A percentile compares a stretch with the other conserved stretches of the same genome.
Conservation (phyloP, 768 basidiomycete species). For the Naganishia vaughanmartiniae region DNA sequence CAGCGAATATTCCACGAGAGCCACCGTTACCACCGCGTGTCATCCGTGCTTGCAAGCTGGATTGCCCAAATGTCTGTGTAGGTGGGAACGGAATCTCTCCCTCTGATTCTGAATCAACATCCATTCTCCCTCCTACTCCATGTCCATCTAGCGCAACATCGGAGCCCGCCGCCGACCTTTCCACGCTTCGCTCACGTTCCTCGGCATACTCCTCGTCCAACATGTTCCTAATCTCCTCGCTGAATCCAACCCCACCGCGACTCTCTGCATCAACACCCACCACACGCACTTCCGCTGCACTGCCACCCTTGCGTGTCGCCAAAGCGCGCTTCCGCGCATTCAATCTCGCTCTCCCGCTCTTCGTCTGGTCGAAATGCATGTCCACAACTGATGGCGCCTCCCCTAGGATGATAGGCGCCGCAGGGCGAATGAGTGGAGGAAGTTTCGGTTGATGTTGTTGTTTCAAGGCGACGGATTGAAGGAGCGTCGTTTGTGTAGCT, state of each 20-base stretch:
- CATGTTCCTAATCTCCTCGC: conserved; percentile 16
- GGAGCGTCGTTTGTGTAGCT: conserved; percentile 24
- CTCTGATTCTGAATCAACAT: neutral
- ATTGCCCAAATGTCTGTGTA: conserved; percentile 16
- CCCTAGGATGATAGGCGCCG: neutral
- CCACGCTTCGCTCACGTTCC: neutral
- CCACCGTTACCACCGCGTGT: neutral
- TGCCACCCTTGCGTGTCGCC: conserved; percentile 3
- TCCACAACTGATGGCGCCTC: neutral
- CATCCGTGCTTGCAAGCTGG: conserved; percentile 12
- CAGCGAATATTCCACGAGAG: neutral
- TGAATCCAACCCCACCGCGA: conserved; percentile 12
- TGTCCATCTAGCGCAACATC: neutral
- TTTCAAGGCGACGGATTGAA: conserved; percentile 15
- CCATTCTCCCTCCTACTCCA: neutral
- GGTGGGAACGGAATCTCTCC: conserved; percentile 9
- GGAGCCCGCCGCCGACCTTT: neutral
- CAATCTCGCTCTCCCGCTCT: conserved; percentile 7
- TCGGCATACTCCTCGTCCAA: conserved; percentile 24
- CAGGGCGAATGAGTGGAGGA: neutral
- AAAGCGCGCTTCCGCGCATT: conserved; percentile 24
- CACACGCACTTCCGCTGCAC: conserved; percentile 21
- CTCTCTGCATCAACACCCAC: conserved; percentile 20
- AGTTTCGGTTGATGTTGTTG: neutral
- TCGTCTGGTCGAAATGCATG: conserved; percentile 8